These are phyloP conservation scores for Heracleum sosnowskyi DNA, from an alignment of 129 eudicot species.

Conservation along the genomic window DNA sequence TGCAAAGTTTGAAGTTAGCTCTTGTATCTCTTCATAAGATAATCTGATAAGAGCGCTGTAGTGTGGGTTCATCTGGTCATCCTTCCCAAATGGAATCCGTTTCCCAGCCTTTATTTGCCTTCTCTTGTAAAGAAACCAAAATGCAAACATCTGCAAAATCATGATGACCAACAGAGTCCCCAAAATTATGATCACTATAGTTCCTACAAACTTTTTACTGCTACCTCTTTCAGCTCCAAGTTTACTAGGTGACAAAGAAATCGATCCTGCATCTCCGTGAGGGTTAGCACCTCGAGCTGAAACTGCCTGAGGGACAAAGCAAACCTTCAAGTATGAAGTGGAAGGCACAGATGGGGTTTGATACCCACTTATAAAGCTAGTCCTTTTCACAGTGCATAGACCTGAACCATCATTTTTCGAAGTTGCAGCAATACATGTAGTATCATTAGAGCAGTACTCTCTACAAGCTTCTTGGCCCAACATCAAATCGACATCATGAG, in stretches of 20 bases:
- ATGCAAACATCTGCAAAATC: constrained; percentile 31
- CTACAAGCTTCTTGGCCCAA: constrained; percentile 55
- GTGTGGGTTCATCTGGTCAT: constrained; percentile 38
- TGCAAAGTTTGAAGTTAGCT: constrained; percentile 46
- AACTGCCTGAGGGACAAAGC: constrained; percentile 76
- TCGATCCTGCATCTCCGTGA: constrained; percentile 15
- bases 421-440: constrained; percentile 61
- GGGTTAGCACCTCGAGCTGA: constrained; percentile 46
- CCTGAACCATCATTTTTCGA: constrained; percentile 81
- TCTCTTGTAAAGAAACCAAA: constrained; percentile 38
- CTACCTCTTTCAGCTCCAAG: constrained; percentile 16
- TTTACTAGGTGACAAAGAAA: constrained; percentile 19
- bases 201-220: constrained; percentile 26
- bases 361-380: constrained; percentile 69
- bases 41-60: constrained; percentile 42
- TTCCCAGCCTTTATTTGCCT: constrained; percentile 23
- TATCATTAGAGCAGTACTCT: constrained; percentile 53
- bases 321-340: constrained; percentile 54
- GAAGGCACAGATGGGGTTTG: constrained; percentile 42
- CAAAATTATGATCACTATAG: constrained; percentile 40
- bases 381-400: constrained; percentile 62
- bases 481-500: constrained; percentile 57
- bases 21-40: constrained; percentile 59
- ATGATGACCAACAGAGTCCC: constrained; percentile 34
- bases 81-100: constrained; percentile 38